Percentiles rank a stretch among this genome's conserved stretches.
Conservation (phyloP, 2,329 filamentous ascomycete species). For the Calonectria henricotiae region DNA sequence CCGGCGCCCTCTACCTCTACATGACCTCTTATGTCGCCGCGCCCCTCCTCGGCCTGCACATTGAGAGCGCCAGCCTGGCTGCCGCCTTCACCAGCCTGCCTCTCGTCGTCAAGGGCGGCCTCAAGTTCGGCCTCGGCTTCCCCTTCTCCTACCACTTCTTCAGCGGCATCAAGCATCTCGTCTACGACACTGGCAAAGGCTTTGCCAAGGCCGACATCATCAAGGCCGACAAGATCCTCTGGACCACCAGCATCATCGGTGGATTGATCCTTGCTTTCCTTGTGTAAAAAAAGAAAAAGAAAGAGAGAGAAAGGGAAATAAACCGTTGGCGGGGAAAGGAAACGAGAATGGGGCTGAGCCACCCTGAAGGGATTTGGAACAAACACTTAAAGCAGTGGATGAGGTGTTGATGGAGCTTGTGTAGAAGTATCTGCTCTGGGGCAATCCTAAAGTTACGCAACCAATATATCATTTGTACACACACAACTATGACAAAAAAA, state of each 20-base stretch:
- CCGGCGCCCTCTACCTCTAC: slow-evolving; percentile 85
- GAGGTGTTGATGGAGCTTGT: slow-evolving; percentile 26
- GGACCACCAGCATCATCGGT: slow-evolving; percentile 64
- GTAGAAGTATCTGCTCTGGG: slow-evolving; percentile 38
- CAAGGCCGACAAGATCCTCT: slow-evolving; percentile 66
- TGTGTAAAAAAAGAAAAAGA: slow-evolving; percentile 56
- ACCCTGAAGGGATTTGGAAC: slow-evolving; percentile 9
- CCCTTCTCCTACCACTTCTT: slow-evolving; percentile 73
- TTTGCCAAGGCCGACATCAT: slow-evolving; percentile 67
- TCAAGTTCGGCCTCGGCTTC: slow-evolving; percentile 73
- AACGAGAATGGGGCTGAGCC: not conserved
- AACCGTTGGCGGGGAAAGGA: slow-evolving; percentile 12
- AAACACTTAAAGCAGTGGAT: slow-evolving; percentile 21
- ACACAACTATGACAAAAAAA: slow-evolving; percentile 26
- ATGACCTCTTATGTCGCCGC: slow-evolving; percentile 85
- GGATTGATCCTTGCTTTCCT: slow-evolving; percentile 66
- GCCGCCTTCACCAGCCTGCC: slow-evolving; percentile 75
- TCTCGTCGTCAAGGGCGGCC: slow-evolving; percentile 70
- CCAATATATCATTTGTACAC: slow-evolving; percentile 36
- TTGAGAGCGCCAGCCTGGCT: slow-evolving; percentile 74
- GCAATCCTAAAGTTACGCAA: slow-evolving; percentile 36
- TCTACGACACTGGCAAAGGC: slow-evolving; percentile 69
- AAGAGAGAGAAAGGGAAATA: not conserved
- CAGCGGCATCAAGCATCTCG: slow-evolving; percentile 71
- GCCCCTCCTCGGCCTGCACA: slow-evolving; percentile 78